Evolutionary conservation across 768 basidiomycete species (phyloP), one percentile per base, ranked within the genome.

Genomic region (Lactarius trivialis): DNA sequence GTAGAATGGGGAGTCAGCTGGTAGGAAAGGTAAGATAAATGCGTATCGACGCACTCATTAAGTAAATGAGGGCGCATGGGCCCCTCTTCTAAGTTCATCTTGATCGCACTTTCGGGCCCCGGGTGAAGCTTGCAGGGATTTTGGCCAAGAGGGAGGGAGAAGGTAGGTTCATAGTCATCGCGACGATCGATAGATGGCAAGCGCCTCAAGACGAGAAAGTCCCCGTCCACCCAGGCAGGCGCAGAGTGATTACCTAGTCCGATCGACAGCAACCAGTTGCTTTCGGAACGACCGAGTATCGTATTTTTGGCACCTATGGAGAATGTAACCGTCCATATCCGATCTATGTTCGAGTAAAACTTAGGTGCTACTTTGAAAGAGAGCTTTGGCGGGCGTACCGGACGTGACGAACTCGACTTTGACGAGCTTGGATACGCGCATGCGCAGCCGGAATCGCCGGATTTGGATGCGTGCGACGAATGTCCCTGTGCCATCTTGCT

Each of bases 391-490:
- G 17, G 21, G 39, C 74, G 14, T 60, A 79, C 81, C 79, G 74
- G 76, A 72, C 1, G 88, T 86, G 63, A 89, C 85, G 61, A 89
- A 89, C 61, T 89, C 87, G 17, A 86, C 67, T 7, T 65, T 68
- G 32, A 89, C 78, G 26, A 73, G 59, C 60, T 80, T 80, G n/a
- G 82, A 78, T 15, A 88, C 79, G 26, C 81, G 75, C 86, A 90
- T 85, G 17, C 88, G 78, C 68, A 82, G 82, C 70, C 87, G 85
- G 71, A 88, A 90, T 55, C 81, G 76, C 26, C 79, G 77, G 24
- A 85, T 76, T 33, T 74, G 74, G 57, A 88, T 78, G 32, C 76
- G 71, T 4, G 77, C 82, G 0, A 76, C 77, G 63, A 90, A 90
- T 0, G 78, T 75, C 0, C 81, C 82, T 53, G 53, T 36, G 24